These are phyloP conservation scores for Ormosia semicastrata DNA, from an alignment of 306 rosid species.

Conservation along the genomic window DNA sequence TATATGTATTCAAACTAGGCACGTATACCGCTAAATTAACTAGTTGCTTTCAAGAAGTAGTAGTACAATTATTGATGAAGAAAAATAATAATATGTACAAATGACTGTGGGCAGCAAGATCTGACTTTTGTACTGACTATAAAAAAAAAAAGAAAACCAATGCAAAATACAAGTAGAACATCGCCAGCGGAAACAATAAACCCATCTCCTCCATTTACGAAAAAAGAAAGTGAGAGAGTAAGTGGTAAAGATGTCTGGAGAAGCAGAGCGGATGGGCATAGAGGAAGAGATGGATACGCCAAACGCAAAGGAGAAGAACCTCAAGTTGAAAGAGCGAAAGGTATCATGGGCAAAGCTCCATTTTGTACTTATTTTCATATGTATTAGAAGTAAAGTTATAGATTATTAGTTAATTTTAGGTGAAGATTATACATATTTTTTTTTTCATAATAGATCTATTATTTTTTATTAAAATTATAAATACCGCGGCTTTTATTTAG, in stretches of 20 bases:
- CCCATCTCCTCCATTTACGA: not conserved
- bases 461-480: too few relatives aligned
- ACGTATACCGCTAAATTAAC: too few relatives aligned
- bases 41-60: too few relatives aligned
- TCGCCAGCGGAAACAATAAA: not conserved
- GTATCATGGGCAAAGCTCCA: slow-evolving; percentile 75
- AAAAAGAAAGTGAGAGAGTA: not conserved
- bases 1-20: too few relatives aligned
- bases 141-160: slow-evolving; percentile 10
- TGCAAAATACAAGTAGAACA: not conserved
- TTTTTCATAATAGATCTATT: too few relatives aligned
- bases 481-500: too few relatives aligned
- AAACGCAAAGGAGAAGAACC: not conserved
- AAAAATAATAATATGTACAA: not conserved
- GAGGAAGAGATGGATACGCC: slow-evolving; percentile 4
- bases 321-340: slow-evolving; percentile 37
- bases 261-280: not conserved
- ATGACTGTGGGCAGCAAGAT: not conserved
- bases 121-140: not conserved
- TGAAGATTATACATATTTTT: too few relatives aligned
- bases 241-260: slow-evolving; percentile 5
- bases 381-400: too few relatives aligned
- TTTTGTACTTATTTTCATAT: too few relatives aligned
- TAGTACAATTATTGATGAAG: too few relatives aligned
- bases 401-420: too few relatives aligned